phyloP scores from a whole-genome alignment of 371 early-diverging fungal genomes.

The Agmasoma carcini region DNA sequence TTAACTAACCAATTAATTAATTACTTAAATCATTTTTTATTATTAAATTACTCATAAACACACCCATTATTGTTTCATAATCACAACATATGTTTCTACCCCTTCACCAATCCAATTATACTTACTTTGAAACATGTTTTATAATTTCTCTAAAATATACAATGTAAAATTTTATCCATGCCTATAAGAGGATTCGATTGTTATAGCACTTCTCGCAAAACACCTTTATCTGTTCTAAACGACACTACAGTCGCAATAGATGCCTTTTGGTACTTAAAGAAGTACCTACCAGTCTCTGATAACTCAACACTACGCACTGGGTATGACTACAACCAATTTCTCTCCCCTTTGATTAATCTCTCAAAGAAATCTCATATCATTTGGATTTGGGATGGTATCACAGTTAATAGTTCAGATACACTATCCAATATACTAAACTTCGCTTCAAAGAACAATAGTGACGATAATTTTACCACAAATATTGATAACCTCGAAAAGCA shows the following conservation, averaged over 20 bases:
- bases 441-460: too few relatives aligned
- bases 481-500: too few relatives aligned
- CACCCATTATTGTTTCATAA: background rate
- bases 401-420: slow-evolving; percentile 1
- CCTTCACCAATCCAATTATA: background rate
- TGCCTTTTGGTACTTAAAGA: slow-evolving; percentile 50
- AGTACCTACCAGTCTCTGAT: slow-evolving; percentile 20
- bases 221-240: slow-evolving; percentile 26
- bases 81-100: too few relatives aligned
- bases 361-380: slow-evolving; percentile 30
- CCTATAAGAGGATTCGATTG: slow-evolving; percentile 47
- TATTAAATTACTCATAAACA: background rate
- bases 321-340: slow-evolving; percentile 1
- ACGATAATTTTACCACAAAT: too few relatives aligned
- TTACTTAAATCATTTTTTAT: background rate
- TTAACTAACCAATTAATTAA: too few relatives aligned
- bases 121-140: background rate
- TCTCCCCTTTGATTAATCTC: slow-evolving; percentile 8
- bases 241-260: slow-evolving; percentile 44
- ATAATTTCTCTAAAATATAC: background rate
- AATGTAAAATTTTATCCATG: slow-evolving; percentile 43
- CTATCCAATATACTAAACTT: too few relatives aligned
- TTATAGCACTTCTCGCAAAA: slow-evolving; percentile 9
- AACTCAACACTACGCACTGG: background rate
- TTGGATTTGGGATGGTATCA: slow-evolving; percentile 52